phyloP scores from a whole-genome alignment of 2,329 filamentous ascomycete species.

The Ceratocystis huliohia region DNA sequence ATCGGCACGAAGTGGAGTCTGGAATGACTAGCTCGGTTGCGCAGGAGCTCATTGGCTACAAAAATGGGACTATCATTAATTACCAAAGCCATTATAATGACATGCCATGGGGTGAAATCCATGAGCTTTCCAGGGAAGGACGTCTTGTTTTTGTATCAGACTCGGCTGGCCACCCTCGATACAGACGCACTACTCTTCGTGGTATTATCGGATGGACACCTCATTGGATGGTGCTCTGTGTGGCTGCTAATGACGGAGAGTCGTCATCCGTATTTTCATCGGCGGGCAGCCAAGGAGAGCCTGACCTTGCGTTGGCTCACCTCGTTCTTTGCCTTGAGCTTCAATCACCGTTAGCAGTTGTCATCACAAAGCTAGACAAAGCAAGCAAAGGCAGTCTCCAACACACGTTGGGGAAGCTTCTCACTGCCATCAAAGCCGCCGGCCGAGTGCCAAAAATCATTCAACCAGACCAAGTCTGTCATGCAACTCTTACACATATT shows the following conservation, averaged over 20 bases:
- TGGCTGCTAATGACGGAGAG: conserved; percentile 64
- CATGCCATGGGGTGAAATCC: conserved; percentile 88
- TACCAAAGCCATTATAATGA: conserved; percentile 69
- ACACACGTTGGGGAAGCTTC: conserved; percentile 56
- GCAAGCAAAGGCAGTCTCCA: conserved; percentile 61
- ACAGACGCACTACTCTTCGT: conserved; percentile 74
- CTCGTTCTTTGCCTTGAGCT: conserved; percentile 75
- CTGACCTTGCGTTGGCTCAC: conserved; percentile 66
- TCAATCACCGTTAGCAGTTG: conserved; percentile 60
- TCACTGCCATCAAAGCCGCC: conserved; percentile 64
- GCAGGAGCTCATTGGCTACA: conserved; percentile 84
- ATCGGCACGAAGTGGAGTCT: conserved; percentile 83
- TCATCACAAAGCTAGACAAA: conserved; percentile 84
- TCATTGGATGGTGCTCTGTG: conserved; percentile 82
- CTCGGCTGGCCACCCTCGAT: conserved; percentile 81
- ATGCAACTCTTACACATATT: conserved; percentile 44
- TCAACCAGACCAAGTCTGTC: conserved; percentile 38
- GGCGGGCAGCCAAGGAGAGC: conserved; percentile 23
- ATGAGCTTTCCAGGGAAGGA: conserved; percentile 59
- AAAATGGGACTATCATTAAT: conserved; percentile 52
- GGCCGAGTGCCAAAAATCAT: conserved; percentile 65
- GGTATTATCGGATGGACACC: conserved; percentile 92
- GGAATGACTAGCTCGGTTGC: conserved; percentile 90
- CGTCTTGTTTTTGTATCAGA: conserved; percentile 82
- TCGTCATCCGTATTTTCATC: conserved; percentile 22